Conservation (phyloP, 75 land plant species). For the Cunninghamia lanceolata region DNA sequence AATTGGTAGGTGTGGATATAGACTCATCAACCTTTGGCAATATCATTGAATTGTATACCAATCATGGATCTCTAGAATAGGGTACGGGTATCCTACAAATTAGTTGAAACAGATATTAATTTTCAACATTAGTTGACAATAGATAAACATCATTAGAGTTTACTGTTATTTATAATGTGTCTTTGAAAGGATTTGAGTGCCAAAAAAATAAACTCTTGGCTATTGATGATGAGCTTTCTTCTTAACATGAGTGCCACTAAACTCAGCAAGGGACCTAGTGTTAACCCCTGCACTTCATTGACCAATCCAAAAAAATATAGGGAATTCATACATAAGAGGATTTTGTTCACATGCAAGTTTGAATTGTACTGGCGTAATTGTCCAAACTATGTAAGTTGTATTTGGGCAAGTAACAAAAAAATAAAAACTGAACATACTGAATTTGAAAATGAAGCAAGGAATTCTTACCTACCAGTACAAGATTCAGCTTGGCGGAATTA, state of each 20-base stretch:
- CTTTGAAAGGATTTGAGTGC: not conserved
- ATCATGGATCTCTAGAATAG: not conserved
- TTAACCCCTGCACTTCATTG: not conserved
- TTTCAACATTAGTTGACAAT: not conserved
- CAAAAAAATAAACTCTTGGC: not conserved
- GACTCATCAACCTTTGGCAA: not conserved
- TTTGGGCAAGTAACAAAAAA: not conserved
- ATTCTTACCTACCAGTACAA: constrained; percentile 74
- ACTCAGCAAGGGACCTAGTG: not conserved
- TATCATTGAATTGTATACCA: not conserved
- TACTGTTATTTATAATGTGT: not conserved
- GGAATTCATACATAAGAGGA: not conserved
- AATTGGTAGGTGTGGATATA: no score
- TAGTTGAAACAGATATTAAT: not conserved
- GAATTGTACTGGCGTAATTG: no score
- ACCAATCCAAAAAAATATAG: not conserved
- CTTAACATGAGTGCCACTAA: not conserved
- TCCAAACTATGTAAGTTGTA: no score
- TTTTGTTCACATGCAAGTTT: not conserved
- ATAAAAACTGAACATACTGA: not conserved
- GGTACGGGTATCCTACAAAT: not conserved
- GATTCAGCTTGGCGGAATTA: constrained; percentile 83
- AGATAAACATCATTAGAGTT: not conserved
- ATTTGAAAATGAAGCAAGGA: not conserved
- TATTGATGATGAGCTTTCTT: not conserved